Conservation (phyloP, 2,329 filamentous ascomycete species). For the Ascochyta viciae-villosae region DNA sequence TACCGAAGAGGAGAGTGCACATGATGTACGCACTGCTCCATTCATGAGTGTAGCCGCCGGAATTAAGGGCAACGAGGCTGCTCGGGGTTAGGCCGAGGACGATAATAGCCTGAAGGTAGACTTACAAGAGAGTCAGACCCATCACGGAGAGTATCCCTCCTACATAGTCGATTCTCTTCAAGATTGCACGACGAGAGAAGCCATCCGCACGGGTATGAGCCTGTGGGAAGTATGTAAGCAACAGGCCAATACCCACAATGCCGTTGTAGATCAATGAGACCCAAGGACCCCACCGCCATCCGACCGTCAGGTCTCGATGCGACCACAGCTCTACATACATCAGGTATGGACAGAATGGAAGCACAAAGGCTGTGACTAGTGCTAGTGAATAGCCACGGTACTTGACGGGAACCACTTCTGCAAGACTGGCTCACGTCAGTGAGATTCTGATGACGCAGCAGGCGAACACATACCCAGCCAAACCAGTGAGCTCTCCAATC, state of each 20-base stretch:
- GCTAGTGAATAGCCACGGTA: conserved; percentile 45
- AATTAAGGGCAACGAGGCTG: conserved; percentile 50
- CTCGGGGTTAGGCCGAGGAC: conserved; percentile 1
- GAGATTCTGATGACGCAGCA: too few relatives aligned
- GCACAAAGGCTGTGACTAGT: conserved; percentile 42
- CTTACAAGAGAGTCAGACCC: conserved; percentile 44
- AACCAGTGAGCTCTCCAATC: conserved; percentile 44
- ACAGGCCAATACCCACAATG: conserved; percentile 38
- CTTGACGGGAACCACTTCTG: conserved; percentile 44
- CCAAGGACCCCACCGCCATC: conserved; percentile 49
- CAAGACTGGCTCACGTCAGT: conserved; percentile 29
- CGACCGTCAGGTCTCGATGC: conserved; percentile 29
- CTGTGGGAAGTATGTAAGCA: conserved; percentile 43
- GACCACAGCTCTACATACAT: conserved; percentile 42
- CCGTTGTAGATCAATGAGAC: conserved; percentile 42
- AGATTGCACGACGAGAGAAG: conserved; percentile 36
- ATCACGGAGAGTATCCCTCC: conserved; percentile 41
- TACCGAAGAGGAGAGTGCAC: conserved; percentile 46
- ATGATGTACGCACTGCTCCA: conserved; percentile 50
- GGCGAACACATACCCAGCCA: conserved; percentile 39
- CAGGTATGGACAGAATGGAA: conserved; percentile 46
- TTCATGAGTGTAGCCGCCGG: conserved; percentile 49
- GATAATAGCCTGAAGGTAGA: background rate
- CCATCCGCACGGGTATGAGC: conserved; percentile 43
- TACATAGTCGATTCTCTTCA: conserved; percentile 44